Base-by-base conservation (phyloP, 495 filamentous ascomycete genomes). In the Aspergillus nanangensis region DNA sequence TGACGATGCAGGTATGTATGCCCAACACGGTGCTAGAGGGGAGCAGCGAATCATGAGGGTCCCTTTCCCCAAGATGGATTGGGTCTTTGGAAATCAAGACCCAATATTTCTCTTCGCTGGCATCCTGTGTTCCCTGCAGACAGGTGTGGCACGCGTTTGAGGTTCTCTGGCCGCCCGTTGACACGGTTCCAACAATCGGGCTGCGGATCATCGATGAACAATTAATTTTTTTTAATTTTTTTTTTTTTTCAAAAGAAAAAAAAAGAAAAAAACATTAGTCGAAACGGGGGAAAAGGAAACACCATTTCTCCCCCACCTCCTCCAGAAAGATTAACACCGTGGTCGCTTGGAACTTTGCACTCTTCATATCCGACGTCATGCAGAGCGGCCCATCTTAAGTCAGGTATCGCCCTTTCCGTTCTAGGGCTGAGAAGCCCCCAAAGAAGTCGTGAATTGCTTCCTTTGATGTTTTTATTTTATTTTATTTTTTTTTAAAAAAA, bases 361-460 rank as follows among this genome's bases (percentile, higher is more conserved):
- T 21, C n/a, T 25, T 35, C 33, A 32, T 46, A 41, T 40, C 24
- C 46, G 48, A 44, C 38, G 23, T 62, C 58, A 64, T 67, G 66
- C 66, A 70, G 44, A 57, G 62, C 64, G 60, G 64, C 66, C 64
- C 59, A 56, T 60, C 50, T 43, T 51, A 34, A n/a, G n/a, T n/a
- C n/a, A n/a, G n/a, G n/a, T n/a, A n/a, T n/a, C 53, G 50, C 22
- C 42, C 41, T 44, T 50, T 55, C 52, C 21, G 35, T 29, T 50
- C 42, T 42, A 52, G 51, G 47, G 48, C 53, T 56, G n/a, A 48
- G 47, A 17, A 37, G 44, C 27, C 29, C 14, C 24, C n/a, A n/a
- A 32, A 17, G 27, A 31, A 34, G 20, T 18, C n/a, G 15, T 36
- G 33, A 36, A 14, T 18, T 36, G 20, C 11, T 14, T 45, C 32